Conservation (phyloP, 441 rosid genomes). For the Corymbia citriodora region DNA sequence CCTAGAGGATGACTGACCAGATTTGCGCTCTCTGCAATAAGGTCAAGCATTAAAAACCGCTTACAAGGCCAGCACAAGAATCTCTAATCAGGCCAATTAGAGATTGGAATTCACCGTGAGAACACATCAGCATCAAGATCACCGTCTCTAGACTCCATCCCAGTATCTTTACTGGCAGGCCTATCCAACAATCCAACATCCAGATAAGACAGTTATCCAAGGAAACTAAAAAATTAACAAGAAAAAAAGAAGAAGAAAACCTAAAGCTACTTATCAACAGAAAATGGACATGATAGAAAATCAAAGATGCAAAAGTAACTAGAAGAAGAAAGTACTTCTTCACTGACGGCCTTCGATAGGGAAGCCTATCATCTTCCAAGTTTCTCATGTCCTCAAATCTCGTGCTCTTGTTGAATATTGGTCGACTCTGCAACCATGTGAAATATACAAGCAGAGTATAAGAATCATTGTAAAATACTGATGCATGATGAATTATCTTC, state of each 20-base stretch:
- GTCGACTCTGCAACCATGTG: slow-evolving; percentile 70
- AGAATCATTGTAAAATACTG: not conserved
- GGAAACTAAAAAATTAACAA: not conserved
- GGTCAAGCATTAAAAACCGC: not conserved
- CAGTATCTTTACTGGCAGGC: slow-evolving; percentile 55
- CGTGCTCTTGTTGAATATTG: slow-evolving; percentile 95
- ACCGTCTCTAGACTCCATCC: slow-evolving; percentile 86
- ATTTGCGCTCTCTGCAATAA: slow-evolving; percentile 50
- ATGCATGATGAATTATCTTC: not conserved
- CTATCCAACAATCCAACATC: slow-evolving; percentile 24
- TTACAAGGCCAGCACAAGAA: not conserved
- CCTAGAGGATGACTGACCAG: slow-evolving; percentile 69
- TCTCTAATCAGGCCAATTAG: not conserved
- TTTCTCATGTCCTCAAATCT: slow-evolving; percentile 95
- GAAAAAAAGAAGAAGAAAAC: not conserved
- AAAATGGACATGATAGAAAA: not conserved
- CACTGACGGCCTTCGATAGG: slow-evolving; percentile 62
- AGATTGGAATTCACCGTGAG: slow-evolving; percentile 43
- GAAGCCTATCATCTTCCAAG: slow-evolving; percentile 67
- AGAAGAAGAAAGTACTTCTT: slow-evolving; percentile 50
- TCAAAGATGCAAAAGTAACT: not conserved
- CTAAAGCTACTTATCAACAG: not conserved
- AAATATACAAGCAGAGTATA: not conserved
- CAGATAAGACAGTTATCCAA: not conserved
- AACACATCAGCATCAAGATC: slow-evolving; percentile 76